Conservation (phyloP, 495 filamentous ascomycete species). For the Xylaria scruposa region DNA sequence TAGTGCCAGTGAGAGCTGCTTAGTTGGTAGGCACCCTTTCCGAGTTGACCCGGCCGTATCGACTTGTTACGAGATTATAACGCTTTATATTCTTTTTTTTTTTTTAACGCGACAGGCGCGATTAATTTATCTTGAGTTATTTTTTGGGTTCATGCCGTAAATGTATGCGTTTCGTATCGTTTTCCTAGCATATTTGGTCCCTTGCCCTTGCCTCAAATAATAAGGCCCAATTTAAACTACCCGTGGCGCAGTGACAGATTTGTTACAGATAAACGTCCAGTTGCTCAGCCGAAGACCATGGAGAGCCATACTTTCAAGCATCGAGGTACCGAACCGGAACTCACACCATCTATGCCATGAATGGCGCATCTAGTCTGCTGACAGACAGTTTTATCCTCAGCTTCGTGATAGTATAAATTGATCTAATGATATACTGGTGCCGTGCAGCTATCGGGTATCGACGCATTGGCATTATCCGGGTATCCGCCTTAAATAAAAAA, state of each 20-base stretch:
- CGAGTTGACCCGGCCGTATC: background rate
- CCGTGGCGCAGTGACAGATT: background rate
- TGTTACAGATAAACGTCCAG: background rate
- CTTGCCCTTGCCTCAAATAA: background rate
- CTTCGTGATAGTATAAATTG: background rate
- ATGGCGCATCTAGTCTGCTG: background rate
- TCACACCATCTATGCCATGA: background rate
- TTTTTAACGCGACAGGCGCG: background rate
- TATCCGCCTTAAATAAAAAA: background rate
- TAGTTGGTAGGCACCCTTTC: background rate
- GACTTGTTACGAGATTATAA: background rate
- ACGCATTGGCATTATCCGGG: background rate
- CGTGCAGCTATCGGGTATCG: background rate
- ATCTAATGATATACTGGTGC: background rate
- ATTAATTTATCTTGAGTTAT: background rate
- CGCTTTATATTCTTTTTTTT: background rate
- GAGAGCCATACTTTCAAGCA: background rate
- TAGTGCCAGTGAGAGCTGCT: background rate
- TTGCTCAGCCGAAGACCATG: background rate
- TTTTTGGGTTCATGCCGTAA: no score
- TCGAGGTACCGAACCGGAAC: background rate
- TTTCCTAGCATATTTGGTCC: background rate
- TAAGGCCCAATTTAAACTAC: background rate
- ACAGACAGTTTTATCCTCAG: background rate
- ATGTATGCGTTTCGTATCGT: background rate